Conservation (phyloP, 306 rosid species). For the Cercis canadensis region DNA sequence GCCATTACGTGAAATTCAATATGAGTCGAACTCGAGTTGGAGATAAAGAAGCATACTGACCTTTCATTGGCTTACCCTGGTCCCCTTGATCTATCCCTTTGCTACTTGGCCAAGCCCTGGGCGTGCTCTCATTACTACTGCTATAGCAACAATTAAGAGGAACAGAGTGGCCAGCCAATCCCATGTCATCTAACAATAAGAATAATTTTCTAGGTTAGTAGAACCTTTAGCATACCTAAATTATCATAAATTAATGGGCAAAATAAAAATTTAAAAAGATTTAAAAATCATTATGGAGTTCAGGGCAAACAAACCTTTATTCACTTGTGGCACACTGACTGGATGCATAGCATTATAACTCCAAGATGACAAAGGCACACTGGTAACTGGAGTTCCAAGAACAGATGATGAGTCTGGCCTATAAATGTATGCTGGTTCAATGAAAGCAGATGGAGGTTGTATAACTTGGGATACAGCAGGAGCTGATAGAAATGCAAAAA, state of each 20-base stretch:
- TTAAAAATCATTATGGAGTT: background rate
- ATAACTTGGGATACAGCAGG: slow-evolving; percentile 51
- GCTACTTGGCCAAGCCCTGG: slow-evolving; percentile 44
- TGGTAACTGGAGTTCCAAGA: slow-evolving; percentile 60
- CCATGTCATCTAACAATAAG: slow-evolving; percentile 56
- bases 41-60: slow-evolving; percentile 44
- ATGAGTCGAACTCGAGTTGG: slow-evolving; percentile 1
- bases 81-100: slow-evolving; percentile 48
- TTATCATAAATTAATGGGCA: background rate
- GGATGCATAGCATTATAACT: slow-evolving; percentile 54
- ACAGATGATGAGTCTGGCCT: slow-evolving; percentile 68
- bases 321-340: slow-evolving; percentile 50
- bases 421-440: slow-evolving; percentile 59
- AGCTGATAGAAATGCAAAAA: slow-evolving; percentile 48
- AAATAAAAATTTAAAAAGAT: slow-evolving; percentile 1
- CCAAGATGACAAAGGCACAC: slow-evolving; percentile 69
- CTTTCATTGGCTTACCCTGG: slow-evolving; percentile 53
- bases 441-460: slow-evolving; percentile 64
- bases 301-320: slow-evolving; percentile 63
- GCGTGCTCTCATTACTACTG: slow-evolving; percentile 73
- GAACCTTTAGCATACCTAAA: background rate
- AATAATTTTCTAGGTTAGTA: slow-evolving; percentile 27
- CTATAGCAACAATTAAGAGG: slow-evolving; percentile 62
- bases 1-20: slow-evolving; percentile 30
- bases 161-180: slow-evolving; percentile 47